Base-by-base conservation (phyloP, 2,329 filamentous ascomycete genomes). In the Ceratocystis alfenasii region DNA sequence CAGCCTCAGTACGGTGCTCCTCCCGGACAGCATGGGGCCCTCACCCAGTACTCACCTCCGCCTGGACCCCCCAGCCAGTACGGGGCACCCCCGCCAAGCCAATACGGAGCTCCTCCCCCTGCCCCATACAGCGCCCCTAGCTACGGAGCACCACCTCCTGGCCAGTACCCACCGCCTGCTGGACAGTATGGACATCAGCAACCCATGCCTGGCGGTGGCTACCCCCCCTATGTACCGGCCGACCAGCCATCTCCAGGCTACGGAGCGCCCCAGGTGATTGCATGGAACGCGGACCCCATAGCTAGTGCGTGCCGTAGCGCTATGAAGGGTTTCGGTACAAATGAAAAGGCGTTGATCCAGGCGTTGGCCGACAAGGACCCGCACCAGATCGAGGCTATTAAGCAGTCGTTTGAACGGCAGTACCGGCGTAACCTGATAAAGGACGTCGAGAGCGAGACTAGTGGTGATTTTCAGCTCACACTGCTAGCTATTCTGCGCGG, bases 301-400 rank as follows among this genome's bases (percentile, higher is more conserved):
- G 88, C 90, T 0, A 83, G 90, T 66, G 83, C 80, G 3, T 78
- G 95, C 25, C 84, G 90, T 64, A 82, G 82, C 70, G 90, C 93
- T 1, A 96, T 96, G 90, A 96, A 95, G 75, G 91, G 91, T 0
- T 89, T 96, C 69, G 93, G 92, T 44, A 96, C 92, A 0, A 85
- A 97, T 71, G 92, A 96, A 74, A 87, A 85, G 71, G 75, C 82
- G 0, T 78, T 97, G 17, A 92, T 95, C 69, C 78, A 79, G 1
- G 78, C 87, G 2, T 78, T 97, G 7, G 78, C 87, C 2, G 83
- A 80, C 70, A 87, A 91, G 69, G 89, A 95, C 69, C 88, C 92
- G 0, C 78, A 91, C 3, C 89, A 95, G 73, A 81, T 94, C 69
- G 83, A 86, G 61, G 79, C 83, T 7, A 79, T 95, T 63, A 83